These are phyloP conservation scores for Monosporascus cannonballus DNA, from an alignment of 2,329 filamentous ascomycete species.

Conservation along the genomic window DNA sequence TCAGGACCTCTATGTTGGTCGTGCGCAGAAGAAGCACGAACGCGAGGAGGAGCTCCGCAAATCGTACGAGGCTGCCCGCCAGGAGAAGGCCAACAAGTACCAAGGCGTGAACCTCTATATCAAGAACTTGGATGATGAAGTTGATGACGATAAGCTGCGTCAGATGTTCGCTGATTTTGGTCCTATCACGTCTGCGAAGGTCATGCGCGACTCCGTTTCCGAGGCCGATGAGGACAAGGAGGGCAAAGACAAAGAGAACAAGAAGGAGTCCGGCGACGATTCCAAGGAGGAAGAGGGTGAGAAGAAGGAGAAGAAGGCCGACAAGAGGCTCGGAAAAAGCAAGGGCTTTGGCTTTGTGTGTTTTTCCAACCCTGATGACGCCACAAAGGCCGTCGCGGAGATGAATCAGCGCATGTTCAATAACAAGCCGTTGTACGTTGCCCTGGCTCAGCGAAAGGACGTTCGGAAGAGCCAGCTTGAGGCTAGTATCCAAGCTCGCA, in stretches of 20 bases:
- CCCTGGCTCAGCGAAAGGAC: slow-evolving; percentile 97
- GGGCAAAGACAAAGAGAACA: slow-evolving; percentile 42
- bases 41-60: slow-evolving; percentile 98
- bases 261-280: slow-evolving; percentile 44
- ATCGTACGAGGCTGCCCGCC: slow-evolving; percentile 94
- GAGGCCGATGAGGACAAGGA: slow-evolving; percentile 52
- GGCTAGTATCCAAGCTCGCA: slow-evolving; percentile 97
- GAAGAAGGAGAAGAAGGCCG: slow-evolving; percentile 55
- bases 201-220: slow-evolving; percentile 79
- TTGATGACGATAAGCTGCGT: slow-evolving; percentile 96
- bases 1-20: slow-evolving; percentile 95
- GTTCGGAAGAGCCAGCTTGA: slow-evolving; percentile 99
- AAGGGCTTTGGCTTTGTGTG: slow-evolving; percentile 99
- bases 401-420: slow-evolving; percentile 99
- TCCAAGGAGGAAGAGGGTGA: slow-evolving; percentile 45
- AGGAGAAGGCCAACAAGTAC: slow-evolving; percentile 99
- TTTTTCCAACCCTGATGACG: slow-evolving; percentile 99
- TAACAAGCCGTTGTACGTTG: slow-evolving; percentile 94
- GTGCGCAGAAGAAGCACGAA: slow-evolving; percentile 99
- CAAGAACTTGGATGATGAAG: slow-evolving; percentile 96
- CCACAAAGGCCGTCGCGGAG: slow-evolving; percentile 96
- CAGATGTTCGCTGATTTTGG: slow-evolving; percentile 88
- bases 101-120: slow-evolving; percentile 99
- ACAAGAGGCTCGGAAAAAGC: slow-evolving; percentile 85
- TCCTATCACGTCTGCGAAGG: slow-evolving; percentile 96